A percentile compares a stretch with the other conserved stretches of the same genome.
phyloP scores from a whole-genome alignment of 2,329 filamentous ascomycete genomes.

The Coniochaeta prunicola region DNA sequence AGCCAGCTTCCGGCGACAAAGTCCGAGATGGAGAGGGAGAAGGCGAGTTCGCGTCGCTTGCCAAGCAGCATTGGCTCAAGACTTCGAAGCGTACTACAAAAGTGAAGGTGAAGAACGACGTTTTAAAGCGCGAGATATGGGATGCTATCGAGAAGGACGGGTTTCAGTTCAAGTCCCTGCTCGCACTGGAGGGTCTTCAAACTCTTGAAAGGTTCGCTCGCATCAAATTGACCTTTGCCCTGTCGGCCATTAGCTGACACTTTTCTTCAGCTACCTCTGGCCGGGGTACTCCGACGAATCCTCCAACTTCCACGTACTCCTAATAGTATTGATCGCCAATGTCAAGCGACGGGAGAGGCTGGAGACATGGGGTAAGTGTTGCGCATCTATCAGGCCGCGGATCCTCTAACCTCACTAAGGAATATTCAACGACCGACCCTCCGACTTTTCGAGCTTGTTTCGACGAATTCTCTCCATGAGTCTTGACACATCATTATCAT shows the following conservation, averaged over 20 bases:
- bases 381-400: neutral
- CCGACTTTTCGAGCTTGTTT: conserved; percentile 84
- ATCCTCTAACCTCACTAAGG: conserved; percentile 34
- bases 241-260: conserved; percentile 9
- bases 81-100: conserved; percentile 51
- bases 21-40: conserved; percentile 51
- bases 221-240: neutral
- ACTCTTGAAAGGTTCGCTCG: conserved; percentile 66
- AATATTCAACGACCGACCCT: conserved; percentile 67
- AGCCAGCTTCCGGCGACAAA: conserved; percentile 56
- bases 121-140: conserved; percentile 85
- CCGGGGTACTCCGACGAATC: conserved; percentile 83
- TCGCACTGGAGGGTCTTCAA: conserved; percentile 84
- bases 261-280: conserved; percentile 70
- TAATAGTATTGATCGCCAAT: conserved; percentile 80
- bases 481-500: conserved; percentile 60
- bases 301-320: conserved; percentile 84
- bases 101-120: conserved; percentile 71
- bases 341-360: conserved; percentile 83
- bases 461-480: conserved; percentile 83
- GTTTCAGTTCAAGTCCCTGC: conserved; percentile 69
- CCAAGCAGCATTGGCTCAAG: conserved; percentile 79
- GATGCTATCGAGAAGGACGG: conserved; percentile 74
- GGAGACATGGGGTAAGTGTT: conserved; percentile 73
- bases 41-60: conserved; percentile 66